Conservation (phyloP, 2,329 filamentous ascomycete species). For the Ophiosphaerella narmari region DNA sequence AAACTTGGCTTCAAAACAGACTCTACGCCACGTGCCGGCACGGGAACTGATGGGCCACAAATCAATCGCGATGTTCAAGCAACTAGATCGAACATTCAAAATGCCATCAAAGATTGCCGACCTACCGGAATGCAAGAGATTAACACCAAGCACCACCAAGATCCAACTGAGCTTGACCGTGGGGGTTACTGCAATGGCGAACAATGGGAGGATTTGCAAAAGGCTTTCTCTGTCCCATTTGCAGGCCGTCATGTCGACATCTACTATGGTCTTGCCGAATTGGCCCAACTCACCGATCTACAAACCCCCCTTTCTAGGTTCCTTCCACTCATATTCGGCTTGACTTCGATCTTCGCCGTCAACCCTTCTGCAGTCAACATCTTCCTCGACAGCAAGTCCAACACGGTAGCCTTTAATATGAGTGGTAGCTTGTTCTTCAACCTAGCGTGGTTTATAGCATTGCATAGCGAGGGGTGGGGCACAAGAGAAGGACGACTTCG, state of each 20-base stretch:
- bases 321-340: conserved; percentile 39
- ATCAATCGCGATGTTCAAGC: conserved; percentile 42
- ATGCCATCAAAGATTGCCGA: conserved; percentile 44
- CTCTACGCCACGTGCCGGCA: conserved; percentile 13
- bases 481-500: conserved; percentile 46
- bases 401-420: conserved; percentile 90
- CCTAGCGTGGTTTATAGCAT: conserved; percentile 78
- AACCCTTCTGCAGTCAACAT: conserved; percentile 74
- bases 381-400: conserved; percentile 79
- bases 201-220: conserved; percentile 44
- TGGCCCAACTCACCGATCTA: conserved; percentile 31
- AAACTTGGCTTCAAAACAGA: conserved; percentile 43
- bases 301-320: conserved; percentile 33
- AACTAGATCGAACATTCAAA: conserved; percentile 43
- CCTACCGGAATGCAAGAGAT: conserved; percentile 40
- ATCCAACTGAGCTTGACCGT: conserved; percentile 43
- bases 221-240: conserved; percentile 43
- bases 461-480: conserved; percentile 59
- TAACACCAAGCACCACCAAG: conserved; percentile 42
- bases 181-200: conserved; percentile 46
- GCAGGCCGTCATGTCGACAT: conserved; percentile 41
- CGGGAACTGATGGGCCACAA: conserved; percentile 37
- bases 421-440: conserved; percentile 93
- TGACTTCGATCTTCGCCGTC: conserved; percentile 65
- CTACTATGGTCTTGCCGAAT: conserved; percentile 41